phyloP scores from a whole-genome alignment of 805 yeast species.

The Hanseniaspora pseudoguilliermondii region DNA sequence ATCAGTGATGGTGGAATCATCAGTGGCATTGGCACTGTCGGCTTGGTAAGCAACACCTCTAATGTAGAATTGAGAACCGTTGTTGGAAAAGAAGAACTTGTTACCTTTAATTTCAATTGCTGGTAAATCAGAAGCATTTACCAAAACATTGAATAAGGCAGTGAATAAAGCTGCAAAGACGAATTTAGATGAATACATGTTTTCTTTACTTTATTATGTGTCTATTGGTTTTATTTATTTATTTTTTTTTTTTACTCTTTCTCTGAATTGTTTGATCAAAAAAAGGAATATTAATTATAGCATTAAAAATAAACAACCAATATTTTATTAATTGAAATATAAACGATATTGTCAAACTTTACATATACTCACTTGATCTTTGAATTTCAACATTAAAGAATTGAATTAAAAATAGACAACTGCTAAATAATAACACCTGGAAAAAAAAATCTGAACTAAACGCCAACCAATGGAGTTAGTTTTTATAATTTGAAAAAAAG shows the following conservation, averaged over 20 bases:
- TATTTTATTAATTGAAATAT: not conserved
- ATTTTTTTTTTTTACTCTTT: not conserved
- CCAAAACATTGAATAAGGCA: conserved; percentile 22
- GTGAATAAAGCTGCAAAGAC: conserved; percentile 25
- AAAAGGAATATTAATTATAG: too few species aligned
- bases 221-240: conserved; percentile 22
- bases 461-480: too few species aligned
- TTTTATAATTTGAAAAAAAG: too few species aligned
- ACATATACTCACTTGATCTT: too few species aligned
- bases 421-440: too few species aligned
- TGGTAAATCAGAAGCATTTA: conserved; percentile 38
- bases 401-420: too few species aligned
- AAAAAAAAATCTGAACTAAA: too few species aligned
- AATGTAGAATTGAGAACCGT: conserved; percentile 67
- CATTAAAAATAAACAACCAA: too few species aligned
- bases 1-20: conserved; percentile 42
- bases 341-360: not conserved
- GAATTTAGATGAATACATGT: conserved; percentile 9
- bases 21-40: conserved; percentile 41
- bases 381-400: too few species aligned
- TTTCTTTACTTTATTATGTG: not conserved
- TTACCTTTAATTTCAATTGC: conserved; percentile 62
- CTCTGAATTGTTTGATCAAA: not conserved
- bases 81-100: conserved; percentile 63
- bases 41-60: conserved; percentile 74